Percentiles rank a stretch among this genome's conserved stretches.
Evolutionary conservation across 1,284 basidiomycete genomes (phyloP).

Genomic region (Laetiporus sulphureus): DNA sequence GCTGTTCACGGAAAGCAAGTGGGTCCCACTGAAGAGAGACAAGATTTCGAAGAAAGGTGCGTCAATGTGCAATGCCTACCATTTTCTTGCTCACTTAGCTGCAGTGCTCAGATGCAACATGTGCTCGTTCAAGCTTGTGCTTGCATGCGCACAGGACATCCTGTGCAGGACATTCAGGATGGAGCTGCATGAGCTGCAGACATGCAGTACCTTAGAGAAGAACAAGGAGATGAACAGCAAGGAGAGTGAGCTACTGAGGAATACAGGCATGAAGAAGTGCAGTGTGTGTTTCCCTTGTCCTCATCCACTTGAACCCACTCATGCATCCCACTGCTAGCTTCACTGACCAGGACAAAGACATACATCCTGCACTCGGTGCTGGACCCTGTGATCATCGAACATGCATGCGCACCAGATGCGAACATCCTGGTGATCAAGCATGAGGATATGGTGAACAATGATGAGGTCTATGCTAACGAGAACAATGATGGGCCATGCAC

Average conservation of each 20-base stretch:
- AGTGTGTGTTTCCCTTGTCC: conserved; percentile 21
- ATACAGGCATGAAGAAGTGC: conserved; percentile 49
- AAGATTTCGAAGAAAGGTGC: conserved; percentile 75
- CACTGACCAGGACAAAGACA: conserved; percentile 54
- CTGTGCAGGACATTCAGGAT: conserved; percentile 61
- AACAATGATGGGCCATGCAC: conserved; percentile 33
- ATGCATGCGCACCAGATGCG: conserved; percentile 46
- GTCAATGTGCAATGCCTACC: conserved; percentile 5
- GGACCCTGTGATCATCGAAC: conserved; percentile 48
- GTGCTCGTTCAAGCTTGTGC: conserved; percentile 51
- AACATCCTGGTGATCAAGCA: conserved; percentile 53
- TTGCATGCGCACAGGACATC: conserved; percentile 50
- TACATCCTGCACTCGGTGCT: conserved; percentile 70
- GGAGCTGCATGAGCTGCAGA: conserved; percentile 69
- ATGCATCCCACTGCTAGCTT: conserved; percentile 29
- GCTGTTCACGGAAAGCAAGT: conserved; percentile 62
- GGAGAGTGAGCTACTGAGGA: conserved; percentile 40
- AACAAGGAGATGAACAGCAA: conserved; percentile 26
- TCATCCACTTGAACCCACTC: background rate
- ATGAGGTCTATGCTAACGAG: conserved; percentile 38
- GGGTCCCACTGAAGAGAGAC: conserved; percentile 55
- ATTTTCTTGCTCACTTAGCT: background rate
- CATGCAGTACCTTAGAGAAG: conserved; percentile 41
- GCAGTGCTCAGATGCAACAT: conserved; percentile 55
- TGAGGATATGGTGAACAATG: conserved; percentile 37